Base-by-base conservation (phyloP, 345 rosid species). In the Citrus inodora region DNA sequence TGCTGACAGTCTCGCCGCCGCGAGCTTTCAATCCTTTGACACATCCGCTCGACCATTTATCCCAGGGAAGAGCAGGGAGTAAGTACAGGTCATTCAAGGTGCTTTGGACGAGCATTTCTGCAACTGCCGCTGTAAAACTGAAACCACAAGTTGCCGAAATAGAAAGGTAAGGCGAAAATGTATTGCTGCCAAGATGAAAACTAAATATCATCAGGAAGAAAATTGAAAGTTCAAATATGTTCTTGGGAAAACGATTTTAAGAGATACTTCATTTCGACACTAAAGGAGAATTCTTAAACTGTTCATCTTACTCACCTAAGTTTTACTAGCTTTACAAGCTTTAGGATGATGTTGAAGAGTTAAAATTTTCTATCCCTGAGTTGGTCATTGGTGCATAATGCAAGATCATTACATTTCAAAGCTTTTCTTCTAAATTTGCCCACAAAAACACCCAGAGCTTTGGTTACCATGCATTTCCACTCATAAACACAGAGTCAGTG, bases 71-170 rank as follows among this genome's bases (percentile, higher is more conserved):
- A 1, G 98, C 98, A 0, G 99, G 98, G 22, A 96, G 97, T 71
- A 94, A 64, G 86, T 86, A 88, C 70, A 94, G 86, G 82, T 91
- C 95, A 69, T 85, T 87, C 22, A 77, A 6, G 2, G 94, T 92
- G 82, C 99, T 94, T 83, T 92, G 98, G 79, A 92, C 97, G 4
- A 93, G 86, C 98, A 96, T 92, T 80, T 92, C 98, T 1, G 89
- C 92, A 32, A 96, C 79, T 16, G 90, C 97, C 65, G 98, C 93
- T 51, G 94, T 67, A 80, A 94, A 89, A 55, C 95, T 94, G 85
- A 73, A 60, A 79, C 32, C 70, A 33, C 67, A 53, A 30, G 70
- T 56, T 11, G 70, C 4, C 61, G 33, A 67, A 65, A 27, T 21
- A 67, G 32, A 68, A 24, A 24, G 32, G 17, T 35, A 67, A 65